These are phyloP conservation scores for Vitis hybrid DNA, from an alignment of 177 flowering plant genomes.

Conservation along the genomic window DNA sequence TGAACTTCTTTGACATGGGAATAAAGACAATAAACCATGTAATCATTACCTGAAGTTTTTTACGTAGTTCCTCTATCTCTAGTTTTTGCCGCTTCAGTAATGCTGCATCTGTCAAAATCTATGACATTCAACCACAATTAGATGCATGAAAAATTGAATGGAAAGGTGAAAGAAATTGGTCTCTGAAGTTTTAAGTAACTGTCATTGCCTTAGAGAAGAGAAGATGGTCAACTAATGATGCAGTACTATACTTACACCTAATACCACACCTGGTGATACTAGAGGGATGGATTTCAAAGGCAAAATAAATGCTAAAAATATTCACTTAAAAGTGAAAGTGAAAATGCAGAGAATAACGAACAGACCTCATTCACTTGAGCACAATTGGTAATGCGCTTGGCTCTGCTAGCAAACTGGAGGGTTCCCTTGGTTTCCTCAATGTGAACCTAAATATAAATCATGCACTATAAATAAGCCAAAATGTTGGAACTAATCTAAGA, in stretches of 20 bases:
- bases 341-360: background rate
- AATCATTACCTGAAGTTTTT: constrained; percentile 72
- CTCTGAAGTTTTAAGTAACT: background rate
- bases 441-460: constrained; percentile 54
- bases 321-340: background rate
- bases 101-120: constrained; percentile 97
- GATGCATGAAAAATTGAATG: background rate
- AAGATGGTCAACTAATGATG: background rate
- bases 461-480: background rate
- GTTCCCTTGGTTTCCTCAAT: constrained; percentile 96
- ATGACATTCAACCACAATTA: constrained; percentile 14
- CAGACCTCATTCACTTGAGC: constrained; percentile 97
- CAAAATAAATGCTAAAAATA: background rate
- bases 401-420: constrained; percentile 98
- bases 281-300: background rate
- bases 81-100: constrained; percentile 85
- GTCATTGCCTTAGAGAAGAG: background rate
- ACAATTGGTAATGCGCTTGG: constrained; percentile 90
- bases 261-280: too few species aligned
- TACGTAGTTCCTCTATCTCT: constrained; percentile 91
- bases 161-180: too few species aligned
- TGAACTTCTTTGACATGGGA: background rate
- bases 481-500: background rate
- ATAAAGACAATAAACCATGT: constrained; percentile 2
- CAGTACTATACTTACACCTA: background rate